A percentile compares a stretch with the other conserved stretches of the same genome.
phyloP scores from a whole-genome alignment of 1,284 basidiomycete genomes.

The Sporisorium iseilematis-ciliati region DNA sequence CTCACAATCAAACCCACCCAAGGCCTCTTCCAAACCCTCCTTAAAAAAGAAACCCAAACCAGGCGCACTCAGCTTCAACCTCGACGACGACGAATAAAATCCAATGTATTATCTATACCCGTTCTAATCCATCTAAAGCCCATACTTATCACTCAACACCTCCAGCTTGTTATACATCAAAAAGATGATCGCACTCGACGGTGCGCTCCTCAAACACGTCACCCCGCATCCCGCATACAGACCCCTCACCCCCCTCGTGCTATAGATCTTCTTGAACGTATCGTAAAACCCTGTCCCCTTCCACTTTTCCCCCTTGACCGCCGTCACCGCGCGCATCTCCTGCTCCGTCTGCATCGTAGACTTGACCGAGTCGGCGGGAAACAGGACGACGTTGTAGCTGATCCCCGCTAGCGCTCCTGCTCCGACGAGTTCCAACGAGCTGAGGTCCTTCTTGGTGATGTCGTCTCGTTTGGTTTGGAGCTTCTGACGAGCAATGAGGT shows the following conservation, averaged over 20 bases:
- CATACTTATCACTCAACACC: constrained; percentile 51
- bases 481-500: constrained; percentile 45
- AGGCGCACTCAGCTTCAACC: constrained; percentile 49
- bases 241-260: constrained; percentile 81
- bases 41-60: constrained; percentile 25
- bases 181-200: constrained; percentile 70
- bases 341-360: constrained; percentile 93
- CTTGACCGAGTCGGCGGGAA: constrained; percentile 87
- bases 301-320: constrained; percentile 68
- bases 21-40: background rate
- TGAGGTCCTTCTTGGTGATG: constrained; percentile 73
- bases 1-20: background rate
- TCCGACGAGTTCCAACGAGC: constrained; percentile 83
- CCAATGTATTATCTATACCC: background rate
- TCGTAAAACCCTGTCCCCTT: constrained; percentile 76
- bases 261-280: constrained; percentile 82
- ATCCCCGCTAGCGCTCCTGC: constrained; percentile 89
- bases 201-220: constrained; percentile 86
- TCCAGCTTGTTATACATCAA: constrained; percentile 66
- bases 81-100: constrained; percentile 35
- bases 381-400: constrained; percentile 77
- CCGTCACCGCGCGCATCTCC: constrained; percentile 75
- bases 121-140: constrained; percentile 21
- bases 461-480: constrained; percentile 66
- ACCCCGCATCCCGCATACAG: constrained; percentile 94